A percentile compares a stretch with the other conserved stretches of the same genome.
phyloP scores from a whole-genome alignment of 306 rosid species.

The Purshia tridentata region DNA sequence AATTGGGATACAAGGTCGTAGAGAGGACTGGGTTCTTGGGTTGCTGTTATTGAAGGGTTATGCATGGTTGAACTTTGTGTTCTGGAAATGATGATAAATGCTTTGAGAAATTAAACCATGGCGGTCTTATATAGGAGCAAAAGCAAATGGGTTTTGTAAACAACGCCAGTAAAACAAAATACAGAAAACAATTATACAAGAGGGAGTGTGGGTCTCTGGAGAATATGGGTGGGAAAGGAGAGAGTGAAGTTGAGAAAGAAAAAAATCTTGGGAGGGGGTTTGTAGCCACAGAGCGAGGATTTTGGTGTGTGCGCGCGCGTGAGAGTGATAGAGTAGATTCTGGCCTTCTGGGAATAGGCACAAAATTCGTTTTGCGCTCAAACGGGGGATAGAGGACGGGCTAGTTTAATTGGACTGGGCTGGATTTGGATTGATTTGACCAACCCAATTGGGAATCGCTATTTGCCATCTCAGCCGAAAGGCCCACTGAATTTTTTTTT shows the following conservation, averaged over 20 bases:
- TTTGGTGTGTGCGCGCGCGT: conserved; percentile 11
- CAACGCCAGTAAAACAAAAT: not conserved
- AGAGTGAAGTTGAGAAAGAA: conserved; percentile 2
- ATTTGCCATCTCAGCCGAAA: too few species aligned
- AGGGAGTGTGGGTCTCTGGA: not conserved
- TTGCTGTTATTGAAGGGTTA: conserved; percentile 38
- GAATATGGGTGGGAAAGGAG: not conserved
- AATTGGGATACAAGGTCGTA: conserved; percentile 56
- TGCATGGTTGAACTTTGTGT: conserved; percentile 39
- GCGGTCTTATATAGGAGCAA: not conserved
- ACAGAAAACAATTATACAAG: not conserved
- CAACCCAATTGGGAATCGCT: not conserved
- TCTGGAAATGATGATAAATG: not conserved
- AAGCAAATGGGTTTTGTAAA: conserved; percentile 8
- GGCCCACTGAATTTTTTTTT: too few species aligned
- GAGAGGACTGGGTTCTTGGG: conserved; percentile 44
- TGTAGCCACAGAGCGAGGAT: conserved; percentile 33
- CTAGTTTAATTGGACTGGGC: not conserved
- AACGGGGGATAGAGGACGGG: too few species aligned
- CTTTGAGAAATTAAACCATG: conserved; percentile 16
- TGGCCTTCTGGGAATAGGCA: conserved; percentile 3
- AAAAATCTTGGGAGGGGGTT: conserved; percentile 26
- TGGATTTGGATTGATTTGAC: too few species aligned
- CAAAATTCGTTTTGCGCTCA: not conserved
- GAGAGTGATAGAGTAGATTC: conserved; percentile 6